Evolutionary conservation across 768 basidiomycete species (phyloP).

Genomic region (Collybiopsis confluens): DNA sequence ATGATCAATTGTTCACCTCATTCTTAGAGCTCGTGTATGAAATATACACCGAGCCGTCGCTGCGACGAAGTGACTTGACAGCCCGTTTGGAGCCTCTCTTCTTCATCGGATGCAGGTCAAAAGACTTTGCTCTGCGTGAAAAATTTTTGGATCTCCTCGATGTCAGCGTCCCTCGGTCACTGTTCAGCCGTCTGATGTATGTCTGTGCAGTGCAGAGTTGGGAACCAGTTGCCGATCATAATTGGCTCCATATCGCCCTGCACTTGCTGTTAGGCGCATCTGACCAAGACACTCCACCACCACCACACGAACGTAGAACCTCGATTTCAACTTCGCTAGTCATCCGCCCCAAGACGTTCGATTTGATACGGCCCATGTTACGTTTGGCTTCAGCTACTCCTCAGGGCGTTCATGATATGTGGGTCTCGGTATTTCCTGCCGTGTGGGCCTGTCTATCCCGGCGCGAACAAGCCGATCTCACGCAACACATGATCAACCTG

Average conservation of each 20-base stretch:
- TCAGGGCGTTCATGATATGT: constrained; percentile 71
- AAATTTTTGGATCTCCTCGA: constrained; percentile 90
- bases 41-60: constrained; percentile 82
- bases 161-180: constrained; percentile 77
- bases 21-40: constrained; percentile 90
- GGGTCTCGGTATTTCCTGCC: constrained; percentile 84
- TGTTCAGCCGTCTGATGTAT: constrained; percentile 80
- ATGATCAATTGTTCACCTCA: constrained; percentile 72
- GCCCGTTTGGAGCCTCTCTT: constrained; percentile 91
- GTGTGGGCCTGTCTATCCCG: constrained; percentile 83
- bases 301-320: constrained; percentile 36
- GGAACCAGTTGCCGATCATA: constrained; percentile 87
- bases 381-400: constrained; percentile 80
- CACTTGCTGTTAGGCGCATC: constrained; percentile 76
- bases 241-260: constrained; percentile 91
- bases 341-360: constrained; percentile 40
- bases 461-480: constrained; percentile 84
- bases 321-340: constrained; percentile 29
- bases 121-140: constrained; percentile 73
- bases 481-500: constrained; percentile 83
- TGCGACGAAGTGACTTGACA: constrained; percentile 91
- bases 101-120: constrained; percentile 83
- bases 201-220: constrained; percentile 92
- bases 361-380: constrained; percentile 73
- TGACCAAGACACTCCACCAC: constrained; percentile 36